Evolutionary conservation across 805 yeast genomes (phyloP).

Genomic region (Candida silvicultrix): DNA sequence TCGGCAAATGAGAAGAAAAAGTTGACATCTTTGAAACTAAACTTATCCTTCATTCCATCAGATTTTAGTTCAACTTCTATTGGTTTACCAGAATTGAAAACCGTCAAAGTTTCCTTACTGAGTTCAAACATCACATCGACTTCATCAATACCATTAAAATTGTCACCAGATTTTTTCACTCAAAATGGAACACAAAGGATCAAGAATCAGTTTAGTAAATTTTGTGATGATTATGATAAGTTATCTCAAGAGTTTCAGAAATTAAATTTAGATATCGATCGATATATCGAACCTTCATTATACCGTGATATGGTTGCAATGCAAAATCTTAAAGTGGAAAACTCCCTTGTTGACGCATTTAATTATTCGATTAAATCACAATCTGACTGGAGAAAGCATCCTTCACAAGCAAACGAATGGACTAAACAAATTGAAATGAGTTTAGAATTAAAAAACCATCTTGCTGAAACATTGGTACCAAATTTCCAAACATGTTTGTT

Average conservation of each 20-base stretch:
- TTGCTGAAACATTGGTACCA: slow-evolving; percentile 48
- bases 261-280: slow-evolving; percentile 2
- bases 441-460: slow-evolving; percentile 34
- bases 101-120: slow-evolving; percentile 24
- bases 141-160: slow-evolving; percentile 33
- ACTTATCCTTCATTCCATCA: slow-evolving; percentile 25
- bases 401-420: background rate
- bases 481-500: slow-evolving; percentile 58
- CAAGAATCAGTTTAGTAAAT: slow-evolving; percentile 17
- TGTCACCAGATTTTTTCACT: slow-evolving; percentile 27
- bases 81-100: slow-evolving; percentile 23
- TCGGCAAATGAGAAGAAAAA: slow-evolving; percentile 23
- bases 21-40: slow-evolving; percentile 22
- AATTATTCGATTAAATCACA: slow-evolving; percentile 1
- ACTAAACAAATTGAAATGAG: slow-evolving; percentile 24
- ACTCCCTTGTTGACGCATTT: slow-evolving; percentile 3
- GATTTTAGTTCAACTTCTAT: slow-evolving; percentile 14
- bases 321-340: slow-evolving; percentile 12
- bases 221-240: slow-evolving; percentile 8
- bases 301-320: slow-evolving; percentile 15
- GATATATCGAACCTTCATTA: slow-evolving; percentile 9
- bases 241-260: slow-evolving; percentile 11
- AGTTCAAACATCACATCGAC: slow-evolving; percentile 29
- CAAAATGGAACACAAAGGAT: slow-evolving; percentile 18
- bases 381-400: slow-evolving; percentile 19